A percentile compares a stretch with the other conserved stretches of the same genome.
Conservation (phyloP, 2,329 filamentous ascomycete species). For the Passalora sequoiae region DNA sequence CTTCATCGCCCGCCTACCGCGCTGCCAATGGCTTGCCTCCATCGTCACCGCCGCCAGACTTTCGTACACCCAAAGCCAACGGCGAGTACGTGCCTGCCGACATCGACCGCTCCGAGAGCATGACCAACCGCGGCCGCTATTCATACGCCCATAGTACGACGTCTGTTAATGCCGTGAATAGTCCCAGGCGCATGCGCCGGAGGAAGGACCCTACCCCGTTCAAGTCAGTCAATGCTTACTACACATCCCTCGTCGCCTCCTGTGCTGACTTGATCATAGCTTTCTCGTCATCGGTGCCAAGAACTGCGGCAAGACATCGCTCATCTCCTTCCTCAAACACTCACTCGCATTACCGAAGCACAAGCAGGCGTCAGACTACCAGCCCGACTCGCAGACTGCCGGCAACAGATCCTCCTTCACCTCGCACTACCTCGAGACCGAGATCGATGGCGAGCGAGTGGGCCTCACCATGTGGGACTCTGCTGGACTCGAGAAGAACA, state of each 20-base stretch:
- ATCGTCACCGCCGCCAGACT: conserved; percentile 22
- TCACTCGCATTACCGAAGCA: conserved; percentile 76
- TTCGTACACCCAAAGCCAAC: conserved; percentile 29
- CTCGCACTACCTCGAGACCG: conserved; percentile 86
- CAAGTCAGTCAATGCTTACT: conserved; percentile 64
- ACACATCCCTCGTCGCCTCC: background rate
- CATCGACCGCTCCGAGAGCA: conserved; percentile 68
- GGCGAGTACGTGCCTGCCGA: conserved; percentile 65
- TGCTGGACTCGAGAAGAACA: conserved; percentile 85
- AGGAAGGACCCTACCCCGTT: conserved; percentile 97
- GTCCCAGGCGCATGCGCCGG: conserved; percentile 81
- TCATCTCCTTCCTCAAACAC: conserved; percentile 89
- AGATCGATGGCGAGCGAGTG: conserved; percentile 85
- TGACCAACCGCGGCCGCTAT: conserved; percentile 92
- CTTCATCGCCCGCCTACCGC: conserved; percentile 27
- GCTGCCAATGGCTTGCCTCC: conserved; percentile 19
- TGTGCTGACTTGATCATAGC: conserved; percentile 44
- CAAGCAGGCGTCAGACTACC: conserved; percentile 53
- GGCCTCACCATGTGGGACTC: conserved; percentile 97
- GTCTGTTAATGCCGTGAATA: conserved; percentile 78
- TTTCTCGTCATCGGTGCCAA: conserved; percentile 85
- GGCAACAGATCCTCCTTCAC: conserved; percentile 56
- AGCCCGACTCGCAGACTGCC: conserved; percentile 13
- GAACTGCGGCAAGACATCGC: conserved; percentile 88
- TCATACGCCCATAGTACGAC: conserved; percentile 93